A percentile compares a stretch with the other conserved stretches of the same genome.
These are phyloP conservation scores for Coniella lustricola DNA, from an alignment of 2,329 filamentous ascomycete genomes.

Conservation along the genomic window DNA sequence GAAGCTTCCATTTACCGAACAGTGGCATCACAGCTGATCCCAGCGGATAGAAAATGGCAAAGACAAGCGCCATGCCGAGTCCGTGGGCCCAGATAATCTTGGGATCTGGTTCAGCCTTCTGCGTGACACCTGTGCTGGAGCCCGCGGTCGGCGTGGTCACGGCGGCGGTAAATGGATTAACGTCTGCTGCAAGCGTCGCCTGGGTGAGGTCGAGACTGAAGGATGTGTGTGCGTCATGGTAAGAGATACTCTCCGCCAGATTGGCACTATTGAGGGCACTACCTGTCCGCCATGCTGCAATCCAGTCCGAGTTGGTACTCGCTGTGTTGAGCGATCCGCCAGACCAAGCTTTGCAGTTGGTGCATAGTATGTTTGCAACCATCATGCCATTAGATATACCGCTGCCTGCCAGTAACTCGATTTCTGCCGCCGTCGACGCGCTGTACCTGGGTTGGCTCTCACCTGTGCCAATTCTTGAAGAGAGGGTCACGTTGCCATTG, in stretches of 20 bases:
- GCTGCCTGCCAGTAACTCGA: constrained; percentile 52
- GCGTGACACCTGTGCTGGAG: constrained; percentile 18
- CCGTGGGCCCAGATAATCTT: constrained; percentile 41
- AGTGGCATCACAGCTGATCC: constrained; percentile 55
- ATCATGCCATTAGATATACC: constrained; percentile 46
- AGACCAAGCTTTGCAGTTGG: constrained; percentile 43
- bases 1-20: constrained; percentile 49
- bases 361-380: constrained; percentile 52
- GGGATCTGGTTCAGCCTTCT: constrained; percentile 16
- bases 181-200: constrained; percentile 39
- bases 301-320: constrained; percentile 38
- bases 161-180: constrained; percentile 42
- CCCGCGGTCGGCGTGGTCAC: constrained; percentile 10
- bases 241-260: constrained; percentile 30
- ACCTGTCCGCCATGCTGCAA: constrained; percentile 48
- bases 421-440: constrained; percentile 29
- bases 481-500: constrained; percentile 53
- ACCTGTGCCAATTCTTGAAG: constrained; percentile 42
- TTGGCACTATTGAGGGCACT: constrained; percentile 37
- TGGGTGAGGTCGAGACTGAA: constrained; percentile 43
- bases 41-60: constrained; percentile 52
- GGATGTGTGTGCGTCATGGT: constrained; percentile 38
- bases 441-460: constrained; percentile 42
- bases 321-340: constrained; percentile 36
- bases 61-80: constrained; percentile 53